phyloP scores from a whole-genome alignment of 768 basidiomycete genomes.

The Strobilomyces dryophilus region DNA sequence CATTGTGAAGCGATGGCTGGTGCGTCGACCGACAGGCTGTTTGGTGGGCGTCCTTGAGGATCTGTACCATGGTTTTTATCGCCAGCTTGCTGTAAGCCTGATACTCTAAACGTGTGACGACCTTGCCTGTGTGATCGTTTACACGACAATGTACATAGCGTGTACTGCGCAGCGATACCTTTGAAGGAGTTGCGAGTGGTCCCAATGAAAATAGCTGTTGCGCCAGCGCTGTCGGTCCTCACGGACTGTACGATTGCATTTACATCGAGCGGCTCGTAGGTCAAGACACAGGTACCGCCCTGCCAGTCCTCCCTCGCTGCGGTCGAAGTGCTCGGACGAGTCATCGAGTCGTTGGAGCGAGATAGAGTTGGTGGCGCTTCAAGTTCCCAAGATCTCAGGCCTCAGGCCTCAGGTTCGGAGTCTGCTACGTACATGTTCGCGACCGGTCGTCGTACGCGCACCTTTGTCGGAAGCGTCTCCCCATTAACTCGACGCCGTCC shows the following conservation, averaged over 20 bases:
- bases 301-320: conserved; percentile 25
- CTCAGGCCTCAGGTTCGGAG: neutral
- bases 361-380: neutral
- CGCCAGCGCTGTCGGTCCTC: conserved; percentile 61
- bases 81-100: conserved; percentile 81
- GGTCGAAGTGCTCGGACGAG: conserved; percentile 23
- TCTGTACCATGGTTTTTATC: conserved; percentile 68
- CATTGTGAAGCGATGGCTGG: conserved; percentile 23
- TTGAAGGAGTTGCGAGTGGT: conserved; percentile 84
- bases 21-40: conserved; percentile 43
- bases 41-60: conserved; percentile 45
- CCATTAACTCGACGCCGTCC: conserved; percentile 4
- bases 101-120: conserved; percentile 72
- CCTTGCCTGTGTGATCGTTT: conserved; percentile 46
- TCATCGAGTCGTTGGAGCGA: conserved; percentile 13
- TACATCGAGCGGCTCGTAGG: conserved; percentile 55
- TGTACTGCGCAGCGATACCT: conserved; percentile 41
- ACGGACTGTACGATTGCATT: conserved; percentile 59
- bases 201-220: conserved; percentile 74
- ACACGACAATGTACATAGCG: neutral
- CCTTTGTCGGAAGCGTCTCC: neutral
- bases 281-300: conserved; percentile 43
- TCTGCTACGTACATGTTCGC: conserved; percentile 11
- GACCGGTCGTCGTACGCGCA: conserved; percentile 3
- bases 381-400: neutral